Evolutionary conservation across 495 filamentous ascomycete species (phyloP).

Genomic region (Talaromyces nanjingensis): DNA sequence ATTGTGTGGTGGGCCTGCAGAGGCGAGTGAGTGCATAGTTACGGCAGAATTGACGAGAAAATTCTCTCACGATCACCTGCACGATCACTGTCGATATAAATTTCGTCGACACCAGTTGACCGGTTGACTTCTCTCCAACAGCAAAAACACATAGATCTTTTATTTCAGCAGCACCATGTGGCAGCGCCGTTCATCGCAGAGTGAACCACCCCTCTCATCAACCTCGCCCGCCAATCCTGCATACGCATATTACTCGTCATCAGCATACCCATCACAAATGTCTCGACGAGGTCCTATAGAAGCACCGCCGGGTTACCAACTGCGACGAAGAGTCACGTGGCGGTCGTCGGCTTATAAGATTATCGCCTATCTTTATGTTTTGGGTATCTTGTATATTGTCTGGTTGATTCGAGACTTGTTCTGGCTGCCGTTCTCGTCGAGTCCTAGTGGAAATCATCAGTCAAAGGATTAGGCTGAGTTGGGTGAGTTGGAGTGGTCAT

Average conservation of each 20-base stretch:
- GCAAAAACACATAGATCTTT: too few relatives aligned
- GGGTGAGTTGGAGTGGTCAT: background rate
- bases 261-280: slow-evolving; percentile 18
- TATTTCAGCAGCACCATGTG: slow-evolving; percentile 24
- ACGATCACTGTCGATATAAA: background rate
- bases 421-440: slow-evolving; percentile 27
- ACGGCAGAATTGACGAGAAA: slow-evolving; percentile 5
- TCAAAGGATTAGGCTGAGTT: background rate
- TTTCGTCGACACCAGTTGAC: background rate
- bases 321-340: slow-evolving; percentile 44
- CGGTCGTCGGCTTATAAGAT: slow-evolving; percentile 44
- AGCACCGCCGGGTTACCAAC: slow-evolving; percentile 35
- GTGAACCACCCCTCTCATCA: slow-evolving; percentile 24
- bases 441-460: background rate
- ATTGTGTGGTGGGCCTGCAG: background rate
- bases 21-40: background rate
- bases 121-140: background rate
- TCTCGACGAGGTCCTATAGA: slow-evolving; percentile 37
- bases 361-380: slow-evolving; percentile 40
- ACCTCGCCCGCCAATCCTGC: slow-evolving; percentile 13
- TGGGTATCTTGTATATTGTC: slow-evolving; percentile 40
- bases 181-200: slow-evolving; percentile 37
- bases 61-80: slow-evolving; percentile 8
- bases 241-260: slow-evolving; percentile 6
- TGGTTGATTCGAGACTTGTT: slow-evolving; percentile 43